Conservation (phyloP, 2,329 filamentous ascomycete genomes). For the Epichloe coenophiala region DNA sequence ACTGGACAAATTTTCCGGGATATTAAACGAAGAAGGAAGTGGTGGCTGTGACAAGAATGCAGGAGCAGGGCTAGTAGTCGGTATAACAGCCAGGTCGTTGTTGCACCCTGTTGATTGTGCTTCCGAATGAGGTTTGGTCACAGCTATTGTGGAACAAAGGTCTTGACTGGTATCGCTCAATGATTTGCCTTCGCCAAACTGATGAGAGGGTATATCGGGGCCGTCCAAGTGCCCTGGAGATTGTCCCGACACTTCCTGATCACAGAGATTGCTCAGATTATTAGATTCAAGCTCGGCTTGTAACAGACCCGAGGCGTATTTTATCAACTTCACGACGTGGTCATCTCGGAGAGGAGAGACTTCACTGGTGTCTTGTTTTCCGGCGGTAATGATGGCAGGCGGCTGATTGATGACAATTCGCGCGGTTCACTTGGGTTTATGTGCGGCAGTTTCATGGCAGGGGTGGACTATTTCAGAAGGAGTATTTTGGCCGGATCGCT, state of each 20-base stretch:
- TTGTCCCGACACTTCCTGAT: background rate
- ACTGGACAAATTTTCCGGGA: constrained; percentile 4
- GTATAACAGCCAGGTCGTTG: background rate
- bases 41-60: constrained; percentile 8
- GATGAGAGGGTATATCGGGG: constrained; percentile 12
- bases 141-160: background rate
- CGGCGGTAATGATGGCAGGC: constrained; percentile 17
- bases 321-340: background rate
- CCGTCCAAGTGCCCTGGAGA: background rate
- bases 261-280: background rate
- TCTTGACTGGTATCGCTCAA: background rate
- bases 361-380: constrained; percentile 15
- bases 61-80: constrained; percentile 3
- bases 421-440: constrained; percentile 9
- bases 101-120: background rate
- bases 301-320: background rate
- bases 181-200: constrained; percentile 9
- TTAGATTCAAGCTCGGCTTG: background rate
- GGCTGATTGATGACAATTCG: constrained; percentile 15
- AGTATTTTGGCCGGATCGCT: constrained; percentile 2
- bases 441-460: constrained; percentile 7
- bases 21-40: background rate
- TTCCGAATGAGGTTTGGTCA: background rate
- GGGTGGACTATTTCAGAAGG: background rate
- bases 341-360: constrained; percentile 4